Evolutionary conservation across 2,329 filamentous ascomycete species (phyloP), one percentile per base, ranked within the genome.

Genomic region (Teratosphaeria zuluensis): DNA sequence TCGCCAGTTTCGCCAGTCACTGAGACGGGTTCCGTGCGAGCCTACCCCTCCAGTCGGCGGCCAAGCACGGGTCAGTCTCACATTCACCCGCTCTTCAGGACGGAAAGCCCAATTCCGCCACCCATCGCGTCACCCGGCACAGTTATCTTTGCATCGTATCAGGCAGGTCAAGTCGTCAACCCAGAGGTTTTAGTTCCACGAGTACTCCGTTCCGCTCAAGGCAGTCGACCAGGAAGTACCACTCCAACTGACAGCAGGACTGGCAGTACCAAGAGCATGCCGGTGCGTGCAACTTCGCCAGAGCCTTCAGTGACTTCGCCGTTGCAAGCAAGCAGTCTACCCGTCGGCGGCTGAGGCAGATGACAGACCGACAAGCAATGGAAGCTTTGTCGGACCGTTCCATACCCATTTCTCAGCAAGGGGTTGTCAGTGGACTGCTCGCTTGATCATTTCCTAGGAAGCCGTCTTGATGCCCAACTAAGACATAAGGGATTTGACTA

Each of bases 81-180:
- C 68, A 90, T 91, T 53, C 88, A 91, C 70, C 88, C 88, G 7
- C 79, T 91, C 2, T 91, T 91, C 76, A 81, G 88, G 61, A 85
- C 85, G 5, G 86, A 89, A 68, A 88, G 84, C 33, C 86, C 86
- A 0, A 80, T 79, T 1, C 86, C 86, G 12, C 84, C 87, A 1
- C 66, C 87, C 0, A 74, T 82, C 5, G 79, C 81, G 1, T 88
- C 86, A 0, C 84, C 86, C 0, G 86, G 87, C 0, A 92, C 88
- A 0, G 79, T 86, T 16, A 86, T 92, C 54, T 77, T 84, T 11
- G 88, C 87, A 0, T 85, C 87, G 2, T 87, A 87, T 0, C 81
- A 85, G 48, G 85, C 84, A 2, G 87, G 84, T 3, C 82, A 85
- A 63, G 74, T 87, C 19, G 82, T 90, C 51, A 61, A 62, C 32